Percentiles rank a stretch among this genome's conserved stretches.
These are phyloP conservation scores for Blattamonas nauphoetae DNA, from an alignment of 78 protist species.

Conservation along the genomic window DNA sequence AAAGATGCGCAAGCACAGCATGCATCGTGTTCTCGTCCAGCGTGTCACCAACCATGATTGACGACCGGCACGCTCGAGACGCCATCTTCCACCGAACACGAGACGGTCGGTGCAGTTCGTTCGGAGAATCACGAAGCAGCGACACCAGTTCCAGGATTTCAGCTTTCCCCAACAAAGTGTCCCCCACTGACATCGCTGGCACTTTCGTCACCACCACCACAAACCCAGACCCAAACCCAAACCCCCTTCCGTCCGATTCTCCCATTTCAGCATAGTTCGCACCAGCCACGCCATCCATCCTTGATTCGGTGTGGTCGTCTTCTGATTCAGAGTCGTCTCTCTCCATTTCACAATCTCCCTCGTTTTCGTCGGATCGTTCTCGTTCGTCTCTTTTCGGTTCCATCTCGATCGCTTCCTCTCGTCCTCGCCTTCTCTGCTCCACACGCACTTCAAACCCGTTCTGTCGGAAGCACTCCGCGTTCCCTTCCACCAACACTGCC, in stretches of 20 bases:
- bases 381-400: neutral
- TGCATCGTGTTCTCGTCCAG: neutral
- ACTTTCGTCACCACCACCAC: neutral
- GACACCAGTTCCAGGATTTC: constrained; percentile 78
- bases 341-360: neutral
- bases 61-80: constrained; percentile 66
- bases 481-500: constrained; percentile 9
- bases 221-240: constrained; percentile 40
- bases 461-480: constrained; percentile 30
- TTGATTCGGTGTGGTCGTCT: no score
- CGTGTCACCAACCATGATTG: constrained; percentile 10
- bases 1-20: neutral
- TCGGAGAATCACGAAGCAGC: constrained; percentile 77
- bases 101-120: constrained; percentile 34
- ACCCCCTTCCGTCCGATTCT: neutral
- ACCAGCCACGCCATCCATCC: neutral
- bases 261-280: neutral
- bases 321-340: no score
- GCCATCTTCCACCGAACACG: constrained; percentile 71
- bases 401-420: no score
- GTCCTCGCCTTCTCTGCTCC: constrained; percentile 38
- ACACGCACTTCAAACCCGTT: constrained; percentile 61
- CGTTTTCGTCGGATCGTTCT: neutral
- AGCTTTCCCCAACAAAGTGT: constrained; percentile 17
- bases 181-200: neutral